Evolutionary conservation across 306 rosid species (phyloP).

Genomic region (Vicia faba): DNA sequence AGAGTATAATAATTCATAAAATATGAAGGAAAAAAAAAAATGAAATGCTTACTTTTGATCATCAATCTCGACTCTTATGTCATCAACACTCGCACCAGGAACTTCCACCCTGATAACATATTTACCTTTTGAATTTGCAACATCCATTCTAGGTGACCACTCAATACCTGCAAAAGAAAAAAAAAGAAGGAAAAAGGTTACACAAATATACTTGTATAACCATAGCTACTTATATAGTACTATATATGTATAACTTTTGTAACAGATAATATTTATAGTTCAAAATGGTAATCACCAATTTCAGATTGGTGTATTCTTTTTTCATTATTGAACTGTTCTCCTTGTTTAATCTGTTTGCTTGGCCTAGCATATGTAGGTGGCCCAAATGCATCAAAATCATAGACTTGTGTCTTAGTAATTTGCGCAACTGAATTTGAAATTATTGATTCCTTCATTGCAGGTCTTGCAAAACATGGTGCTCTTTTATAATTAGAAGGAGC

Average conservation of each 20-base stretch:
- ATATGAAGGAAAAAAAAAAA: conserved; percentile 16
- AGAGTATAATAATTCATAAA: conserved; percentile 16
- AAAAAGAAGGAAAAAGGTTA: neutral
- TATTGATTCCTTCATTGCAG: conserved; percentile 34
- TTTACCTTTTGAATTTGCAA: conserved; percentile 65
- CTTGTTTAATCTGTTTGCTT: conserved; percentile 26
- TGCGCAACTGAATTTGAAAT: conserved; percentile 39
- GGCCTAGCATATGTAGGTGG: conserved; percentile 66
- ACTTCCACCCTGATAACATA: conserved; percentile 72
- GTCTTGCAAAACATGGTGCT: conserved; percentile 66
- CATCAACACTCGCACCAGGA: conserved; percentile 68
- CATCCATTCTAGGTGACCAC: conserved; percentile 84
- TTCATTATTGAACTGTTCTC: conserved; percentile 39
- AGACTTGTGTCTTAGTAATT: conserved; percentile 38
- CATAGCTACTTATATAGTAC: neutral
- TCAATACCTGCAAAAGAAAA: conserved; percentile 44
- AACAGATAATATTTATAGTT: conserved; percentile 3
- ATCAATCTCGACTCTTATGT: conserved; percentile 84
- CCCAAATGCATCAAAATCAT: conserved; percentile 41
- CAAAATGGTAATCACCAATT: conserved; percentile 46
- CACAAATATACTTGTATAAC: conserved; percentile 7
- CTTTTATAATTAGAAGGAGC: conserved; percentile 38
- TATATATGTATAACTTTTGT: neutral
- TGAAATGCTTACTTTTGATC: conserved; percentile 64
- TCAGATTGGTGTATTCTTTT: conserved; percentile 37